Evolutionary conservation across 208 protist genomes (phyloP).

Genomic region (Crithidia sp.): DNA sequence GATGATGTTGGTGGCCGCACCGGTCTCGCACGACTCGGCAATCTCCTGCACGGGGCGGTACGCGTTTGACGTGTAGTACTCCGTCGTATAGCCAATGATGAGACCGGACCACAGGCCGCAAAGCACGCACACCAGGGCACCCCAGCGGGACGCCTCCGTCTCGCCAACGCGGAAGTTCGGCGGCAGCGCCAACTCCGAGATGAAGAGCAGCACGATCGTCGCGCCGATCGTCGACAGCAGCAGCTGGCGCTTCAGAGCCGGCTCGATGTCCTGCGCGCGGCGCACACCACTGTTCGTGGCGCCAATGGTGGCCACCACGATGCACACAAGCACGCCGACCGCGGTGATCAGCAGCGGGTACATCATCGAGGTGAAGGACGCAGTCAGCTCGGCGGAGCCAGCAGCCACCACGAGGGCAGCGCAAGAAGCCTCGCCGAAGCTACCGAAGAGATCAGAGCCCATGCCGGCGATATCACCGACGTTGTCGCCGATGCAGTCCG

Average conservation of each 20-base stretch:
- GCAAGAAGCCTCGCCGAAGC: constrained; percentile 96
- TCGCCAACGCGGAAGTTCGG: constrained; percentile 49
- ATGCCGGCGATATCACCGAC: constrained; percentile 96
- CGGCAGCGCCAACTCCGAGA: constrained; percentile 70
- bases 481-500: constrained; percentile 97
- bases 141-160: constrained; percentile 54
- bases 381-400: constrained; percentile 58
- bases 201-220: constrained; percentile 64
- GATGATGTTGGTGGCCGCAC: constrained; percentile 94
- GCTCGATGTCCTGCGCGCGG: constrained; percentile 73
- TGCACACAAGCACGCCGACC: constrained; percentile 77
- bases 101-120: constrained; percentile 87
- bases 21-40: constrained; percentile 82
- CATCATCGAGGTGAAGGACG: constrained; percentile 86
- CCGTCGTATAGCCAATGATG: constrained; percentile 91
- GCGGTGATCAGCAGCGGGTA: constrained; percentile 89
- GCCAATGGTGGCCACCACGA: constrained; percentile 63
- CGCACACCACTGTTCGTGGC: constrained; percentile 63
- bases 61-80: constrained; percentile 93
- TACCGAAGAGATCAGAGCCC: constrained; percentile 96
- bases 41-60: constrained; percentile 88
- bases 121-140: constrained; percentile 73
- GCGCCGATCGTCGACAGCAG: constrained; percentile 75
- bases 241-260: constrained; percentile 81
- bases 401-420: constrained; percentile 87